A percentile compares a stretch with the other conserved stretches of the same genome.
Evolutionary conservation across 495 filamentous ascomycete species (phyloP).

Genomic region (Entonaema liquescens): DNA sequence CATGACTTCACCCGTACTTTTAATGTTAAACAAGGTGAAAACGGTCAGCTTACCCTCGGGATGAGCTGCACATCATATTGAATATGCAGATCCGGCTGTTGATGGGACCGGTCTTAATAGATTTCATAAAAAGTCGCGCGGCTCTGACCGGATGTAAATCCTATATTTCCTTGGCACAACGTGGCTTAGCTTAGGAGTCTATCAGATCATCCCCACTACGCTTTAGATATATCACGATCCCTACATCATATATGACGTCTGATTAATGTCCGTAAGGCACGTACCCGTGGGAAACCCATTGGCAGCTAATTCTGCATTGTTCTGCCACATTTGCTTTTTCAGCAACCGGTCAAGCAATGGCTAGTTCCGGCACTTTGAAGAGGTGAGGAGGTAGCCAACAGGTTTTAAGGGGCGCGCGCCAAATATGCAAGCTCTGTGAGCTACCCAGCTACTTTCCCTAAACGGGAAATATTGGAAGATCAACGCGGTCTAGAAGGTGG

Average conservation of each 20-base stretch:
- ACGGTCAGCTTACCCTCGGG: too few relatives aligned
- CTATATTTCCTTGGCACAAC: conserved; percentile 33
- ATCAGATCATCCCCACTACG: conserved; percentile 25
- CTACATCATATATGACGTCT: conserved; percentile 37
- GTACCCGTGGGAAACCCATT: neutral
- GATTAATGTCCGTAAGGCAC: neutral
- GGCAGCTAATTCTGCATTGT: neutral
- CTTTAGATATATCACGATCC: conserved; percentile 10
- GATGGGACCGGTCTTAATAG: conserved; percentile 6
- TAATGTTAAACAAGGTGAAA: too few relatives aligned
- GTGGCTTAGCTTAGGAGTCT: conserved; percentile 22
- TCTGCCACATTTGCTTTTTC: neutral
- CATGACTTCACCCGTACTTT: too few relatives aligned
- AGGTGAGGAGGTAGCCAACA: conserved; percentile 9
- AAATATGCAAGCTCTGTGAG: conserved; percentile 18
- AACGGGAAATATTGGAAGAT: conserved; percentile 22
- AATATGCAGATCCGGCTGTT: neutral
- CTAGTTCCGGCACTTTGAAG: conserved; percentile 17
- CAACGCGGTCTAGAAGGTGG: conserved; percentile 20
- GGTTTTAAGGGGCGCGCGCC: conserved; percentile 14
- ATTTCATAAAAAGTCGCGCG: conserved; percentile 24
- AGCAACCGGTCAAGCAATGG: conserved; percentile 16
- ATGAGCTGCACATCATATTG: neutral
- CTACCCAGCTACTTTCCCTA: conserved; percentile 13
- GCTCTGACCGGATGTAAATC: conserved; percentile 15